Evolutionary conservation across 2,329 filamentous ascomycete genomes (phyloP).

Genomic region (Ustulina deusta): DNA sequence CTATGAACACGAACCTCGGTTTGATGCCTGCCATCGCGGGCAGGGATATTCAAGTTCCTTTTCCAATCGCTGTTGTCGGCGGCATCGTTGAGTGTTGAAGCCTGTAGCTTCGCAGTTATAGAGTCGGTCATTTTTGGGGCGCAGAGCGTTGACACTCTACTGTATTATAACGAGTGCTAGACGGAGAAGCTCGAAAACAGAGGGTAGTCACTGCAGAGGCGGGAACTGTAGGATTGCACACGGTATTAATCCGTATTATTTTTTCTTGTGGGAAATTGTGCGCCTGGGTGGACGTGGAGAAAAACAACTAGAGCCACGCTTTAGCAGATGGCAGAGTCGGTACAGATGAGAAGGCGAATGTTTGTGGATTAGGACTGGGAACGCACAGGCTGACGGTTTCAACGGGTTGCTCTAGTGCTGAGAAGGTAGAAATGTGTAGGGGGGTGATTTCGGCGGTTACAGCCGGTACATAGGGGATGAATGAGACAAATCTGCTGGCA

Average conservation of each 20-base stretch:
- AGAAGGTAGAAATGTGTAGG: not conserved
- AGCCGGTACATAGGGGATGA: not conserved
- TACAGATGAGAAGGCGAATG: not conserved
- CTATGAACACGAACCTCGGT: conserved; percentile 72
- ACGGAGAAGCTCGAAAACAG: not conserved
- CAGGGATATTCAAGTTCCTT: conserved; percentile 75
- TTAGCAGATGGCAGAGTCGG: not conserved
- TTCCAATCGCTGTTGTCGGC: conserved; percentile 76
- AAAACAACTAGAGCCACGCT: not conserved
- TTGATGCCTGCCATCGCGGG: conserved; percentile 81
- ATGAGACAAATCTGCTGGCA: not conserved
- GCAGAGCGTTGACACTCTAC: conserved; percentile 54
- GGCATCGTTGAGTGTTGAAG: conserved; percentile 60
- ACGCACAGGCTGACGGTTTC: not conserved
- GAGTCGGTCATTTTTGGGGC: conserved; percentile 49
- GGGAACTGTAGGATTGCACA: not conserved
- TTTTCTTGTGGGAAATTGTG: not conserved
- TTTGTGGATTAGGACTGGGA: conserved; percentile 7
- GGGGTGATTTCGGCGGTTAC: not conserved
- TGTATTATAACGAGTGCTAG: not conserved
- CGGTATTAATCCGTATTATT: not conserved
- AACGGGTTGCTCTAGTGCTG: not conserved
- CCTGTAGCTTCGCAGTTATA: conserved; percentile 52
- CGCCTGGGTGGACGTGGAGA: not conserved
- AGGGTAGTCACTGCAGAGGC: not conserved